These are phyloP conservation scores for Physaria fendleri DNA, from an alignment of 345 rosid species.

Conservation along the genomic window DNA sequence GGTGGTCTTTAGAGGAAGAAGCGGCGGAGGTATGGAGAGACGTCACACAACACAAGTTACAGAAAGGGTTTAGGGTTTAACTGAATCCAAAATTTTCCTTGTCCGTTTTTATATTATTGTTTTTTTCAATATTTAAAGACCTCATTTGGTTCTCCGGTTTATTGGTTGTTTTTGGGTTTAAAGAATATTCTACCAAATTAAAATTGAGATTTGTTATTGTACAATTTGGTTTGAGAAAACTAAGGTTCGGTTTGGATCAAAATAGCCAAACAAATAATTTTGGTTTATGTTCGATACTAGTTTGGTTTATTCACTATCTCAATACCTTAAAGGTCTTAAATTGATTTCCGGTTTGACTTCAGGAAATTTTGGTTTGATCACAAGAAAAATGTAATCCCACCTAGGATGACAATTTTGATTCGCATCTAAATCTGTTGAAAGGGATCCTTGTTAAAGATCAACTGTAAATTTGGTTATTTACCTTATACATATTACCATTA, in stretches of 20 bases:
- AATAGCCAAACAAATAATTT: too few species aligned
- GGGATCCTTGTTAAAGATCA: neutral
- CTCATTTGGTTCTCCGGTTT: neutral
- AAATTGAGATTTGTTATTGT: too few species aligned
- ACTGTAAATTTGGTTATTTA: neutral
- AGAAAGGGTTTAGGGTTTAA: slow-evolving; percentile 20
- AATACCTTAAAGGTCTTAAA: too few species aligned
- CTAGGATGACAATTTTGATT: too few species aligned
- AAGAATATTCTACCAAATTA: too few species aligned
- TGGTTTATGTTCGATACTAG: too few species aligned
- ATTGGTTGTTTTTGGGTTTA: neutral
- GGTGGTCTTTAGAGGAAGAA: neutral
- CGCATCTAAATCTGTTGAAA: neutral
- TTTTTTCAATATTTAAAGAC: neutral
- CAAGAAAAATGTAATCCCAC: too few species aligned
- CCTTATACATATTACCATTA: neutral
- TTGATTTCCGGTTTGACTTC: too few species aligned
- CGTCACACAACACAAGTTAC: neutral
- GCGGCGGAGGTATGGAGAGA: slow-evolving; percentile 3
- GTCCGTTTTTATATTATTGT: neutral
- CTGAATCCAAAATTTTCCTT: neutral
- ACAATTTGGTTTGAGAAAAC: neutral
- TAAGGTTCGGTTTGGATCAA: neutral
- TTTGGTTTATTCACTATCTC: too few species aligned
- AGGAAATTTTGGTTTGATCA: too few species aligned